Evolutionary conservation across 371 early-diverging fungal species (phyloP).

Genomic region (Lichtheimia hyalospora): DNA sequence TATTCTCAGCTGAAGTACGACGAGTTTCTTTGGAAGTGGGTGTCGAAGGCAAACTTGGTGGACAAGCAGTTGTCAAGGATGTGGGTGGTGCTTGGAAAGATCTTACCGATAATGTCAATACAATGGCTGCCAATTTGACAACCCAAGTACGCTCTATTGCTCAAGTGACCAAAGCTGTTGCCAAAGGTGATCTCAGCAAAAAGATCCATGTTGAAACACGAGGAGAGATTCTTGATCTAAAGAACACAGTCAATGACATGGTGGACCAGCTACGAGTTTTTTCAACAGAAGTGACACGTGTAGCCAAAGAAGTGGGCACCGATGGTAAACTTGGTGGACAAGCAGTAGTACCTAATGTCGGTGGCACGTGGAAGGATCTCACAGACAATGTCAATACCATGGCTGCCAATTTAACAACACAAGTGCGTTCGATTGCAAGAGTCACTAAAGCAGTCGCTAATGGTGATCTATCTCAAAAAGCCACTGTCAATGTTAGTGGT

Average conservation of each 20-base stretch:
- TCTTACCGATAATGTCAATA: constrained; percentile 54
- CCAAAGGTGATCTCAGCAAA: constrained; percentile 55
- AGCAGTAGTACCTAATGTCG: constrained; percentile 40
- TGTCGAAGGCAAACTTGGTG: constrained; percentile 50
- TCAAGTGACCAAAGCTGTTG: constrained; percentile 50
- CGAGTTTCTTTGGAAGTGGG: constrained; percentile 51
- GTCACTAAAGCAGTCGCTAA: constrained; percentile 53
- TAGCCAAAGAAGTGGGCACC: constrained; percentile 50
- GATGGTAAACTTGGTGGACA: constrained; percentile 46
- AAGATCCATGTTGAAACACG: constrained; percentile 63
- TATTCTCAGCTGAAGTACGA: constrained; percentile 44
- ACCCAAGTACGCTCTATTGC: constrained; percentile 57
- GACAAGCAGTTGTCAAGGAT: constrained; percentile 39
- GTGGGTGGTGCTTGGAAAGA: constrained; percentile 57
- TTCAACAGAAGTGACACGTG: constrained; percentile 45
- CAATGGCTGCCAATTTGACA: constrained; percentile 50
- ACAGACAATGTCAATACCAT: constrained; percentile 51
- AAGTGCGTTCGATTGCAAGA: constrained; percentile 52
- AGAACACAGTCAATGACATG: constrained; percentile 68
- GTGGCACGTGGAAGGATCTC: constrained; percentile 51
- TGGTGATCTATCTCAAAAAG: constrained; percentile 58
- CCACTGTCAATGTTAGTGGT: constrained; percentile 59
- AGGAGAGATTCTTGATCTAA: constrained; percentile 65
- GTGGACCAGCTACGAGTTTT: constrained; percentile 39
- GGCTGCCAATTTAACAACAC: constrained; percentile 47